Evolutionary conservation across 495 filamentous ascomycete genomes (phyloP).

Genomic region (Neurospora discreta): DNA sequence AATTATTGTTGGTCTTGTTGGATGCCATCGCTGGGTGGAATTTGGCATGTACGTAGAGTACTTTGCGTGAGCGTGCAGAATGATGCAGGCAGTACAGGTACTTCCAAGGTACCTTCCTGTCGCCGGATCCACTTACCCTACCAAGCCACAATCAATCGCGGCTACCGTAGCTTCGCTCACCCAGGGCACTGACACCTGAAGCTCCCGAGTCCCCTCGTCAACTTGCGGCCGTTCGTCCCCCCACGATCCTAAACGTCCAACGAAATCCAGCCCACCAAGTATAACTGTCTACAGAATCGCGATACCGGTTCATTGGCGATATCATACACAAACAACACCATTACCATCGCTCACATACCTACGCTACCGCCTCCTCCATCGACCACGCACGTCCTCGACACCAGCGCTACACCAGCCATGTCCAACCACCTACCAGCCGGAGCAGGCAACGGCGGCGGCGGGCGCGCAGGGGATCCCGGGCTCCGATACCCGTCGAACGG

Average conservation of each 20-base stretch:
- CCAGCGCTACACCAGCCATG: not conserved
- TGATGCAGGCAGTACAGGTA: not conserved
- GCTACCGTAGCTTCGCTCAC: not conserved
- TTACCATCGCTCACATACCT: too few relatives aligned
- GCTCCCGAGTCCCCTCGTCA: not conserved
- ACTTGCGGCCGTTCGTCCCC: not conserved
- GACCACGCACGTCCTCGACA: not conserved
- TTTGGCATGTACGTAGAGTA: too few relatives aligned
- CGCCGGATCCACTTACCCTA: not conserved
- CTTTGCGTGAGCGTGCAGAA: too few relatives aligned
- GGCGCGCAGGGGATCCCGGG: conserved; percentile 34
- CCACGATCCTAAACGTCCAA: not conserved
- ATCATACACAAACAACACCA: not conserved
- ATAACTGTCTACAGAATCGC: not conserved
- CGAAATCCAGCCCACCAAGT: not conserved
- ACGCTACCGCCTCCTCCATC: not conserved
- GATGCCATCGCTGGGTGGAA: not conserved
- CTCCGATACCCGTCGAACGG: conserved; percentile 88
- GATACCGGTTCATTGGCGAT: not conserved
- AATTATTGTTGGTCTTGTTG: not conserved
- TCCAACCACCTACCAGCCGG: conserved; percentile 1
- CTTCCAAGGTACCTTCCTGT: not conserved
- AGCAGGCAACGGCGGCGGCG: not conserved
- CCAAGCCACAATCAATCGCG: not conserved
- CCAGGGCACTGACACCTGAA: not conserved